Evolutionary conservation across 2,329 filamentous ascomycete species (phyloP), one percentile per base, ranked within the genome.

Genomic region (Ambrosiella xylebori): DNA sequence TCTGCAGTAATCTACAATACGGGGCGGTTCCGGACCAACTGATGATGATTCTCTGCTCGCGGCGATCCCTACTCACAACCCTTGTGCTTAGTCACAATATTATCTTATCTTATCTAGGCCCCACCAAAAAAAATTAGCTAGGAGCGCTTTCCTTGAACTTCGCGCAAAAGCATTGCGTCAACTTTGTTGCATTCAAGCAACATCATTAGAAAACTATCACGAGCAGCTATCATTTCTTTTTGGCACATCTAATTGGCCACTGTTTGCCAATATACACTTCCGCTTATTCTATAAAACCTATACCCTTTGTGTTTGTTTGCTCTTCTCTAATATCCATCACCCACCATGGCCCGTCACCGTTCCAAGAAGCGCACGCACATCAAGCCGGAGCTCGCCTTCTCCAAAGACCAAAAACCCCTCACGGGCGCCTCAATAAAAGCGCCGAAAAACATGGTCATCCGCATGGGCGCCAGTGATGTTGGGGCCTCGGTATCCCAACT

Each of bases 371-470:
- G 88, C 69, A 95, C 90, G 61, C 89, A 95, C 70, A 71, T 84
- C 57, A 82, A 84, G 61, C 80, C 84, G 55, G 77, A 75, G 61
- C 80, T 80, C 64, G 78, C 79, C 56, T 79, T 79, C 65, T 70
- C 74, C 62, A 72, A 77, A 65, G 65, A 74, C 65, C 64, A 72
- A 62, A 63, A 75, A 65, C 77, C 78, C 62, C 73, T 76, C 49
- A 77, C 80, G 59, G 81, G 82, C 70, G 78, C 80, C 60, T 78
- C 82, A 27, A 76, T 78, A 57, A 81, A 82, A 63, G 78, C 82
- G 56, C 93, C 93, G 39, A 96, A 96, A 77, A 94, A 86, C 69
- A 96, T 98, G 91, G 91, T 98, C 60, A 95, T 98, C 70, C 87
- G 93, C 64, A 90, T 96, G 66, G 93, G 93, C 65, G 91, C 90